phyloP scores from a whole-genome alignment of 1,284 basidiomycete genomes.

The Puccinia brachypodii region DNA sequence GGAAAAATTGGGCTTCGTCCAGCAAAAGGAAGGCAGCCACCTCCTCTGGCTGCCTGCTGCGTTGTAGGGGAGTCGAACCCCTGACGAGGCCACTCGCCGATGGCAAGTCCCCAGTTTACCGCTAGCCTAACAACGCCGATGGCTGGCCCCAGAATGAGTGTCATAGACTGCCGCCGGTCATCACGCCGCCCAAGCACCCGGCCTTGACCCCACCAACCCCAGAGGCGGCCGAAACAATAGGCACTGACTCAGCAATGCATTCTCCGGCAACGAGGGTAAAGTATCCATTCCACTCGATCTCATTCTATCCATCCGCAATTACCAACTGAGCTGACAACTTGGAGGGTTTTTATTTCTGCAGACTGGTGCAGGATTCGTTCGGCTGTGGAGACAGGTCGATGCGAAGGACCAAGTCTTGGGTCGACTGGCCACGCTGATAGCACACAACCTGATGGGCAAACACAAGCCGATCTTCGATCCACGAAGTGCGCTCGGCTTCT shows the following conservation, averaged over 20 bases:
- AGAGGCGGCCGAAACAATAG: no score
- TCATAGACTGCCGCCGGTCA: no score
- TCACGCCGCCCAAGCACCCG: no score
- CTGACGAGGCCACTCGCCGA: slow-evolving; percentile 48
- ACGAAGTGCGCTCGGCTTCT: slow-evolving; percentile 60
- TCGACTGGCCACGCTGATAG: slow-evolving; percentile 89
- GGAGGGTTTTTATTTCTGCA: slow-evolving; percentile 56
- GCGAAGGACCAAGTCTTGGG: slow-evolving; percentile 86
- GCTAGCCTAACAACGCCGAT: no score
- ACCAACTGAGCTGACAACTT: slow-evolving; percentile 28
- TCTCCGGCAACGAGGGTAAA: slow-evolving; percentile 11
- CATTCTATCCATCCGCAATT: neutral
- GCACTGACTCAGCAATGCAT: slow-evolving; percentile 1
- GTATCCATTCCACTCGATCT: neutral
- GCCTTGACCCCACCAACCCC: no score
- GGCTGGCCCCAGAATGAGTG: no score
- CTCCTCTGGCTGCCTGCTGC: no score
- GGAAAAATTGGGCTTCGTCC: no score
- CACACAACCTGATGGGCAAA: slow-evolving; percentile 95
- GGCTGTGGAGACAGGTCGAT: slow-evolving; percentile 94
- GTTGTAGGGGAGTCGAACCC: slow-evolving; percentile 49
- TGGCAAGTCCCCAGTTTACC: no score
- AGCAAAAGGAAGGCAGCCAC: no score
- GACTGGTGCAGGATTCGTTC: slow-evolving; percentile 88
- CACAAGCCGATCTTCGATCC: slow-evolving; percentile 98